Evolutionary conservation across 108 stramenopile genomes (phyloP), one percentile per base, ranked within the genome.

Genomic region (Pseudonitzschia pungens): DNA sequence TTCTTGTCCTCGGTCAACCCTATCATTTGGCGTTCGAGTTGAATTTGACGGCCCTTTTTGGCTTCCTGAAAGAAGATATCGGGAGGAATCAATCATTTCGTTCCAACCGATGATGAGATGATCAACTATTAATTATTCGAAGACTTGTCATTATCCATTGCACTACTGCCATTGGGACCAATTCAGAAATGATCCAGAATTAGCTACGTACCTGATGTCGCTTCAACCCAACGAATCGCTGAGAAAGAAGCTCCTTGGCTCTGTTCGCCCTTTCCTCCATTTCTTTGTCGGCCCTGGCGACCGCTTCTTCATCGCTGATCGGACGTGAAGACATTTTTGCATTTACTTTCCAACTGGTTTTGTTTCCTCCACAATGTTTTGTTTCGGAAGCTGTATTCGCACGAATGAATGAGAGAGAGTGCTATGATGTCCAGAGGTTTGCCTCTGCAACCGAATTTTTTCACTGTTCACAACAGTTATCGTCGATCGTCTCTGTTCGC

Each of bases 241-340:
- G 86, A 18, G 89, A 84, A 20, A 95, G 74, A 26, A 95, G 76
- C 18, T 86, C 91, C 83, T 95, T 95, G 70, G 91, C 94, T 18
- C 94, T 81, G 74, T 95, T 92, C 60, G 94, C 94, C 31, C 90
- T 73, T 68, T 91, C 86, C 63, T 95, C 91, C 91, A 95, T 92
- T 64, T 95, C 91, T 75, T 92, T 95, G 70, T 95, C 94, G 16
- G 94, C 94, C 56, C 89, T 88, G 22, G 87, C 90, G 77, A 95
- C 92, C 14, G 84, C 83, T 36, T 82, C 84, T 55, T 88, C 87
- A 67, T 83, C 81, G 29, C 57, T 42, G 4, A 65, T 73, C 6
- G 64, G 73, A 33, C 67, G 77, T 21, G 71, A 59, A 7, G 71
- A 45, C 71, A 70, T 74, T 48, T 26, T 65, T 11, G 48, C 41